A percentile compares a stretch with the other conserved stretches of the same genome.
These are phyloP conservation scores for Tuber borchii DNA, from an alignment of 495 filamentous ascomycete genomes.

Conservation along the genomic window DNA sequence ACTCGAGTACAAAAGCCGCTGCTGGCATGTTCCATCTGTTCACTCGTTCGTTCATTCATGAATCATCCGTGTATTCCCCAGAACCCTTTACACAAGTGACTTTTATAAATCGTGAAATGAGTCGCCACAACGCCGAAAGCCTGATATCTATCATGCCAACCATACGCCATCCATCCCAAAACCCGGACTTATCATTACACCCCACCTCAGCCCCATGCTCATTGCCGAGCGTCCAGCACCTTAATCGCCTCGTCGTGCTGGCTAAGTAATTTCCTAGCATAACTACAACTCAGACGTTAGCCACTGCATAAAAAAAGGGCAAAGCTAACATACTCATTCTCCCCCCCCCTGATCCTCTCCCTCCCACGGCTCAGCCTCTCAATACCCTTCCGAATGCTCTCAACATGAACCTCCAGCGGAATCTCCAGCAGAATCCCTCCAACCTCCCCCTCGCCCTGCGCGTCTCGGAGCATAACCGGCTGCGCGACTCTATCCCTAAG, in stretches of 20 bases:
- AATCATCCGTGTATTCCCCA: background rate
- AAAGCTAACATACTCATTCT: constrained; percentile 47
- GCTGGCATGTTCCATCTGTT: background rate
- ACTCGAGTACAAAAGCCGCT: background rate
- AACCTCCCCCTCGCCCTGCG: constrained; percentile 25
- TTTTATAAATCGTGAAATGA: background rate
- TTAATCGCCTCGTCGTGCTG: constrained; percentile 27
- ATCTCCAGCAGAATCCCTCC: constrained; percentile 55
- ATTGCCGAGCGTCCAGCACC: constrained; percentile 2
- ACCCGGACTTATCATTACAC: background rate
- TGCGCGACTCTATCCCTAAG: constrained; percentile 58
- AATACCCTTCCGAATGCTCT: constrained; percentile 60
- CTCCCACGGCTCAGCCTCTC: constrained; percentile 58
- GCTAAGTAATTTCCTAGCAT: constrained; percentile 19
- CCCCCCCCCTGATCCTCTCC: constrained; percentile 51
- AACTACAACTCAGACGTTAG: constrained; percentile 5
- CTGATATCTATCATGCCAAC: background rate
- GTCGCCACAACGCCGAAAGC: background rate
- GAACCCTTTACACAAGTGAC: background rate
- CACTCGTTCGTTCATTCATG: background rate
- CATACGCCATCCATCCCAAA: background rate
- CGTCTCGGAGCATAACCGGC: constrained; percentile 52
- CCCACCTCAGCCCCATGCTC: background rate
- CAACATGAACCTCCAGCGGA: constrained; percentile 61
- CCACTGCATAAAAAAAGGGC: background rate